phyloP scores from a whole-genome alignment of 1,284 basidiomycete genomes.

The Peniophora sp. region DNA sequence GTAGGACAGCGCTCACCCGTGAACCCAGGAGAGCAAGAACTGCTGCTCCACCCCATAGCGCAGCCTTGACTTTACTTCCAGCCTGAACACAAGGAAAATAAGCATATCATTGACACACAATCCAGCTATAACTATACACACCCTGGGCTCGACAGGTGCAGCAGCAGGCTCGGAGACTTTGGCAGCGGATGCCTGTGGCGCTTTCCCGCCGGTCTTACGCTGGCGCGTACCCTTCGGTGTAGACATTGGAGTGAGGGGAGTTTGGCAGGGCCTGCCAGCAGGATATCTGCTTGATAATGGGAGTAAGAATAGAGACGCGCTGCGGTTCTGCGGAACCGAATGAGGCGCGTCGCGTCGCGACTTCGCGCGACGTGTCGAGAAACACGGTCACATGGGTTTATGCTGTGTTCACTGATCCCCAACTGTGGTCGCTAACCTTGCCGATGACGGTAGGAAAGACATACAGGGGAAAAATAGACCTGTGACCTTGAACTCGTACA shows the following conservation, averaged over 20 bases:
- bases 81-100: not conserved
- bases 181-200: not conserved
- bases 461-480: no score
- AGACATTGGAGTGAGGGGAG: not conserved
- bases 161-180: not conserved
- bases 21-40: not conserved
- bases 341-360: no score
- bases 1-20: not conserved
- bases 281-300: not conserved
- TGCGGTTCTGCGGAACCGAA: no score
- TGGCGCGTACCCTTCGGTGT: not conserved
- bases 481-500: no score
- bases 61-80: not conserved
- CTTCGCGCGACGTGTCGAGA: no score
- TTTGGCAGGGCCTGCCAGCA: not conserved
- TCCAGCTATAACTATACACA: no score
- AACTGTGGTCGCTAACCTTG: no score
- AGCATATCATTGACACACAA: not conserved
- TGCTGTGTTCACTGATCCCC: no score
- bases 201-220: not conserved
- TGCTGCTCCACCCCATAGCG: not conserved
- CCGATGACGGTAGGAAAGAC: no score
- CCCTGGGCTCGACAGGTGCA: no score
- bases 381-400: no score
- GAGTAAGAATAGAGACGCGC: no score